Evolutionary conservation across 2,329 filamentous ascomycete species (phyloP), one percentile per base, ranked within the genome.

Genomic region (Neophaeococcomyces aloes): DNA sequence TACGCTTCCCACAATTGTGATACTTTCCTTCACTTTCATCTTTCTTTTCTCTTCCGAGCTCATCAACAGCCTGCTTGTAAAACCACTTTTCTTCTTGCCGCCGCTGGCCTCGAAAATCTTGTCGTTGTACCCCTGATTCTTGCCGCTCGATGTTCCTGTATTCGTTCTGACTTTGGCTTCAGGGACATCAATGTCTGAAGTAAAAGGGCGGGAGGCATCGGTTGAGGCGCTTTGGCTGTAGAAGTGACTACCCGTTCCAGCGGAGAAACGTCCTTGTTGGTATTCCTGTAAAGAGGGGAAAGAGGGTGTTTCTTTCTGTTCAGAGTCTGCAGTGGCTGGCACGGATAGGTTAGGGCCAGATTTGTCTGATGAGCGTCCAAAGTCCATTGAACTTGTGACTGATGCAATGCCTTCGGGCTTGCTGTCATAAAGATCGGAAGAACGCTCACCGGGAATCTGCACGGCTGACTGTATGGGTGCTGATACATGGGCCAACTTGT

Each of bases 1-100:
- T 6, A 2, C 13, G 11, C 30, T 31, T 3, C 64, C 63, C 25
- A 67, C 54, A 18, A 67, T 21, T 35, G 58, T 61, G 36, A 67
- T 68, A 38, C 62, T 60, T 15, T 62, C 56, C 52, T 67, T 67
- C 42, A 68, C 42, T 38, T 58, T 56, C 40, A 57, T 58, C 27
- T 61, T 56, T 18, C 62, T 53, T 23, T 60, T 61, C 41, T 66
- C 60, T 11, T 61, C 58, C 18, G 59, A 56, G 10, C 57, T 53
- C 31, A 57, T 55, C 11, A 49, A 55, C 33, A 65, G 55, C 11
- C 30, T 30, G 18, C 30, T 42, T 4, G 39, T 31, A 13, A 35
- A 35, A 21, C 30, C 30, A 21, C 31, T 27, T 48, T 55, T 64
- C 47, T 57, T 59, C 47, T 57, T 59, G 2, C 53, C 59, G 19